A percentile compares a stretch with the other conserved stretches of the same genome.
These are phyloP conservation scores for Aspergillus diversus DNA, from an alignment of 495 filamentous ascomycete species.

Conservation along the genomic window DNA sequence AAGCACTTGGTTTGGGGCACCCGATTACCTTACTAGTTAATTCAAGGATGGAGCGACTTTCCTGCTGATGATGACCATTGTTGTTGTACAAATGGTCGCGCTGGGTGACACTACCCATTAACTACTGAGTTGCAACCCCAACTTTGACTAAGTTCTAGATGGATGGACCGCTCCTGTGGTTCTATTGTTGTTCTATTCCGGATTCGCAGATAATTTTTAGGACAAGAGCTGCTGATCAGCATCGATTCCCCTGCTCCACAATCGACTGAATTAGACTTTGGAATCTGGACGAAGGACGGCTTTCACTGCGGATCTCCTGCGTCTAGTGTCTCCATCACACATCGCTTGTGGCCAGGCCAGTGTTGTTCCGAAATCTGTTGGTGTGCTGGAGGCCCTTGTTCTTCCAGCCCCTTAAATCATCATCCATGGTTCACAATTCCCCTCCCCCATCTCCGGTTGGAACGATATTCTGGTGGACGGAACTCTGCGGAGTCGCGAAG, in stretches of 20 bases:
- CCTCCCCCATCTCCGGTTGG: neutral
- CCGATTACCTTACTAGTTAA: neutral
- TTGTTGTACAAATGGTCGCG: neutral
- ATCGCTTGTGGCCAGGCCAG: neutral
- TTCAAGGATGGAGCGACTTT: neutral
- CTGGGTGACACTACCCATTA: neutral
- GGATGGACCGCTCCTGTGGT: constrained; percentile 2
- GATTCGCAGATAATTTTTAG: neutral
- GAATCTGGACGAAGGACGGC: neutral
- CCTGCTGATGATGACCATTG: neutral
- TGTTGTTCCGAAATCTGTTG: neutral
- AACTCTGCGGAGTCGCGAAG: neutral
- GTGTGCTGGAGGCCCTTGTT: neutral
- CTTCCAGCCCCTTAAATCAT: neutral
- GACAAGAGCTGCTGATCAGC: constrained; percentile 1
- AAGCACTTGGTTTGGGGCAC: neutral
- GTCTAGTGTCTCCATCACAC: constrained; percentile 13
- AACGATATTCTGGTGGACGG: neutral
- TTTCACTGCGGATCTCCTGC: constrained; percentile 13
- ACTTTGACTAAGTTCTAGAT: neutral
- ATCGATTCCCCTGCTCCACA: constrained; percentile 14
- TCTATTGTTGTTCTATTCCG: constrained; percentile 5
- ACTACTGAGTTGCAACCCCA: constrained; percentile 4
- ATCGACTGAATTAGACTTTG: constrained; percentile 7
- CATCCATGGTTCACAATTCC: neutral